Evolutionary conservation across 306 rosid genomes (phyloP).

Genomic region (Arachis stenosperma): DNA sequence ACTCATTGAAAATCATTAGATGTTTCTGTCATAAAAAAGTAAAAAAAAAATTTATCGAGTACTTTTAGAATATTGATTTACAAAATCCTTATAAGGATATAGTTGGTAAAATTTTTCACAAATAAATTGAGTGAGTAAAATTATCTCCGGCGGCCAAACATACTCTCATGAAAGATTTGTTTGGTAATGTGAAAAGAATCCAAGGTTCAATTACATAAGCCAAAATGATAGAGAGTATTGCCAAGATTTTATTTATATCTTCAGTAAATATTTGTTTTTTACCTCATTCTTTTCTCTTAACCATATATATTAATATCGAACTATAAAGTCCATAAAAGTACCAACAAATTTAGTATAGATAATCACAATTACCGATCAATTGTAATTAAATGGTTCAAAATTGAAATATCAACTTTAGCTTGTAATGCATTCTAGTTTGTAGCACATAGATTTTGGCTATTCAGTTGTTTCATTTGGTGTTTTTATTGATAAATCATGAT

Average conservation of each 20-base stretch:
- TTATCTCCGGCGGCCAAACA: too few relatives aligned
- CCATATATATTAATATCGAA: background rate
- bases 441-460: conserved; percentile 38
- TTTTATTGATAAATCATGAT: conserved; percentile 18
- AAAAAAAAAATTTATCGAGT: too few relatives aligned
- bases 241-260: conserved; percentile 14
- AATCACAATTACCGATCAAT: background rate
- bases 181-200: background rate
- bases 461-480: conserved; percentile 36
- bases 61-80: too few relatives aligned
- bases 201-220: conserved; percentile 4
- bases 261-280: conserved; percentile 32
- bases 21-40: too few relatives aligned
- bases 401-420: conserved; percentile 33
- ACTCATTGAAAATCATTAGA: too few relatives aligned
- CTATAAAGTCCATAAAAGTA: conserved; percentile 16
- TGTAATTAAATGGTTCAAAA: conserved; percentile 21
- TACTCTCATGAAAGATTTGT: conserved; percentile 1
- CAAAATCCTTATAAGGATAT: too few relatives aligned
- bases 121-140: too few relatives aligned
- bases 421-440: conserved; percentile 28
- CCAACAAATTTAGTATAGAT: conserved; percentile 4
- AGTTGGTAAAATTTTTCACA: too few relatives aligned
- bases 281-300: conserved; percentile 24
- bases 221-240: background rate